phyloP scores from a whole-genome alignment of 305 asterid genomes.

The Fraxinus ornus region DNA sequence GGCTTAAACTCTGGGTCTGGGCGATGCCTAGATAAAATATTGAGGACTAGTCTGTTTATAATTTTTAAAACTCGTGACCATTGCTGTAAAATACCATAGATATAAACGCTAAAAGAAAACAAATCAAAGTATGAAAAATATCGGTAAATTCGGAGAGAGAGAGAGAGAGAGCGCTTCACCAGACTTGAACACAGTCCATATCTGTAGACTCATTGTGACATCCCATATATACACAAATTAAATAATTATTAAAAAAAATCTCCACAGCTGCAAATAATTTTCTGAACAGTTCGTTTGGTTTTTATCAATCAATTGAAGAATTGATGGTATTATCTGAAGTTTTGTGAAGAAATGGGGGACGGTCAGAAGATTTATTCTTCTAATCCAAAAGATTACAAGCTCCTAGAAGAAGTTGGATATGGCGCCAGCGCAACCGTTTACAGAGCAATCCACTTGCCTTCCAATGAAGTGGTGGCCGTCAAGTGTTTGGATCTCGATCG shows the following conservation, averaged over 20 bases:
- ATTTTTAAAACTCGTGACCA: not conserved
- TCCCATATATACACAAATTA: conserved; percentile 21
- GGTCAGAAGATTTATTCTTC: conserved; percentile 55
- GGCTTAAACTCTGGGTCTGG: not conserved
- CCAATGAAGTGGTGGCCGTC: conserved; percentile 82
- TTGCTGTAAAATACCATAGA: not conserved
- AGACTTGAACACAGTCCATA: conserved; percentile 40
- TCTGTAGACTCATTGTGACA: conserved; percentile 30
- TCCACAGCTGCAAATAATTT: not conserved
- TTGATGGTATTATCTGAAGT: conserved; percentile 35
- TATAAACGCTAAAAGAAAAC: not conserved
- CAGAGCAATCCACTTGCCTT: conserved; percentile 87
- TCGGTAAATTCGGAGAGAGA: conserved; percentile 43
- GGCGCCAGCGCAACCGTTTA: conserved; percentile 97
- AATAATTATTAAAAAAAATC: not conserved
- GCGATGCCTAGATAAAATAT: not conserved
- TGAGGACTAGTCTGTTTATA: not conserved
- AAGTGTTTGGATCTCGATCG: conserved; percentile 99
- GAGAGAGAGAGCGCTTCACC: conserved; percentile 26
- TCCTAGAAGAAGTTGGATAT: conserved; percentile 83
- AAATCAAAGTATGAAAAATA: conserved; percentile 38
- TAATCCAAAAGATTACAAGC: conserved; percentile 72
- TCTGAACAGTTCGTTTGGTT: not conserved
- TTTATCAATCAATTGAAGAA: conserved; percentile 16
- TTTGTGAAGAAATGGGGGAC: conserved; percentile 42